These are phyloP conservation scores for Colletotrichum sansevieriae DNA, from an alignment of 2,329 filamentous ascomycete species.

Conservation along the genomic window DNA sequence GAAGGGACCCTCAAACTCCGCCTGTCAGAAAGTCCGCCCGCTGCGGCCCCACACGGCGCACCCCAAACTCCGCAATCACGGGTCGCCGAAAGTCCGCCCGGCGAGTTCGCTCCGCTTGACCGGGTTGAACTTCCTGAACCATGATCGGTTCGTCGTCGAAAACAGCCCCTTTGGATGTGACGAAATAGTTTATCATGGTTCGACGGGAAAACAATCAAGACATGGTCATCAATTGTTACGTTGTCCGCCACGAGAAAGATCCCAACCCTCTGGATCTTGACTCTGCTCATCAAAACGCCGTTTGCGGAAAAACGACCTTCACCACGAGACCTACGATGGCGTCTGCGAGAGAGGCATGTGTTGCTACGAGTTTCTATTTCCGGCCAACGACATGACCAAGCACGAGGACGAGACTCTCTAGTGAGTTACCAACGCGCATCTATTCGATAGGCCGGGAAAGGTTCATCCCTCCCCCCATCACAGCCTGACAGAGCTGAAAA, in stretches of 20 bases:
- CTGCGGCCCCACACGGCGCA: constrained; percentile 31
- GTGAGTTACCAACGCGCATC: constrained; percentile 10
- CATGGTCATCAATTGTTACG: background rate
- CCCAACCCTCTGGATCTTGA: constrained; percentile 21
- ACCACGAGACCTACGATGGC: background rate
- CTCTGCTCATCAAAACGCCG: constrained; percentile 1
- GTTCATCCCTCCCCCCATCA: background rate
- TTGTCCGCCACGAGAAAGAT: background rate
- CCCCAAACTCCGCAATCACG: constrained; percentile 22
- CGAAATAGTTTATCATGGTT: background rate
- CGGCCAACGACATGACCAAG: background rate
- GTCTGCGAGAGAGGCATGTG: background rate
- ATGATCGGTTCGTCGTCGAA: background rate
- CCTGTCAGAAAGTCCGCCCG: constrained; percentile 26
- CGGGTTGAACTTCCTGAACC: background rate
- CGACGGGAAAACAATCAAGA: background rate
- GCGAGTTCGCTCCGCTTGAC: background rate
- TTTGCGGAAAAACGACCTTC: constrained; percentile 20
- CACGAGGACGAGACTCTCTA: constrained; percentile 2
- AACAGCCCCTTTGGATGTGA: background rate
- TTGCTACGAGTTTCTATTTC: background rate
- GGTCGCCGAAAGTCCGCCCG: constrained; percentile 32
- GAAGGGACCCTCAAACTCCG: constrained; percentile 27
- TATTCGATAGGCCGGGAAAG: background rate
- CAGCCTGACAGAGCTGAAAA: background rate